These are phyloP conservation scores for Flagelloscypha sp. DNA, from an alignment of 768 basidiomycete species.

Conservation along the genomic window DNA sequence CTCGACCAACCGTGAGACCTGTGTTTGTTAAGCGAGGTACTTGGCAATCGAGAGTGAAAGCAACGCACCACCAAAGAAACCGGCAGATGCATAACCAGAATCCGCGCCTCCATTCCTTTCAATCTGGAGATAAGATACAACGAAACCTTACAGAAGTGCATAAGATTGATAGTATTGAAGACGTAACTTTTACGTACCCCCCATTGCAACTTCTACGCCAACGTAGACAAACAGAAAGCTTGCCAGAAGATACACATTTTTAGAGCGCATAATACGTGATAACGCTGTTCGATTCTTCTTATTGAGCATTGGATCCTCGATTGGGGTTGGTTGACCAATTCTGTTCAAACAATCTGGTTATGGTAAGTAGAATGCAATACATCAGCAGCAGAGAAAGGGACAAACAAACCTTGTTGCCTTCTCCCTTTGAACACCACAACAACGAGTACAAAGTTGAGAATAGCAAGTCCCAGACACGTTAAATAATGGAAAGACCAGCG, in stretches of 20 bases:
- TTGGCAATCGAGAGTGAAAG: slow-evolving; percentile 11
- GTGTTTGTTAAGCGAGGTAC: too few relatives aligned
- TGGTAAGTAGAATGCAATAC: neutral
- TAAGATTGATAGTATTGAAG: too few relatives aligned
- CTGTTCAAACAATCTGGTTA: slow-evolving; percentile 28
- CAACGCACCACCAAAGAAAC: slow-evolving; percentile 28
- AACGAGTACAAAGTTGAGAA: slow-evolving; percentile 30
- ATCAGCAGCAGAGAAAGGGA: neutral
- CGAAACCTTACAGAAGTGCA: slow-evolving; percentile 44
- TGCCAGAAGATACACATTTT: slow-evolving; percentile 29
- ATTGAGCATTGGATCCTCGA: too few relatives aligned
- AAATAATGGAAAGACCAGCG: slow-evolving; percentile 50
- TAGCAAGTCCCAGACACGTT: slow-evolving; percentile 36
- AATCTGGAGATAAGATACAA: slow-evolving; percentile 41
- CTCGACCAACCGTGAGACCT: slow-evolving; percentile 21
- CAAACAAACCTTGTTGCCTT: slow-evolving; percentile 36
- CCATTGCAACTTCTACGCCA: slow-evolving; percentile 32
- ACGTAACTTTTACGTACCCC: slow-evolving; percentile 21
- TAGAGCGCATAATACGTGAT: slow-evolving; percentile 23
- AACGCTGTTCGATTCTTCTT: slow-evolving; percentile 16
- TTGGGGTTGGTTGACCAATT: slow-evolving; percentile 26
- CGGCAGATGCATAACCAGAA: slow-evolving; percentile 43
- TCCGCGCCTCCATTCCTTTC: slow-evolving; percentile 36
- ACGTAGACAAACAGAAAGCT: slow-evolving; percentile 31
- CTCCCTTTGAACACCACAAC: slow-evolving; percentile 38